phyloP scores from a whole-genome alignment of 1,284 basidiomycete genomes.

The Cystobasidium sp. region DNA sequence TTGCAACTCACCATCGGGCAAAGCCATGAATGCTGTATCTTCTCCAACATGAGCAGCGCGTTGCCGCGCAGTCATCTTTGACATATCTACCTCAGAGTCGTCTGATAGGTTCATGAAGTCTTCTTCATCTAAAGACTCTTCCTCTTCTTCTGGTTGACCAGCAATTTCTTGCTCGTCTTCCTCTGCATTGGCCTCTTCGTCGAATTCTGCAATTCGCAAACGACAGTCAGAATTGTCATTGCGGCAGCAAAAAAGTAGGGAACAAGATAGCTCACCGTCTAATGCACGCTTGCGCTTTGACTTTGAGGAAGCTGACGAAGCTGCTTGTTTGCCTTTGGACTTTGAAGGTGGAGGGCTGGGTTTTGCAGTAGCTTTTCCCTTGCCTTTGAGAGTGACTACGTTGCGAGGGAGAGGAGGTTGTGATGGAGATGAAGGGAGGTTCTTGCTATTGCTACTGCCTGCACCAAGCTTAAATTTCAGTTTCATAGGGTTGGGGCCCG shows the following conservation, averaged over 20 bases:
- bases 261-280: constrained; percentile 27
- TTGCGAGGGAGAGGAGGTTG: constrained; percentile 35
- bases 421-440: constrained; percentile 19
- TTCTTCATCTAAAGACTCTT: constrained; percentile 40
- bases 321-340: constrained; percentile 28
- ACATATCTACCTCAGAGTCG: constrained; percentile 26
- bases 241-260: background rate
- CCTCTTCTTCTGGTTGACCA: constrained; percentile 28
- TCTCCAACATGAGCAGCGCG: constrained; percentile 37
- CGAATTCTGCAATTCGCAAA: constrained; percentile 12
- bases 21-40: constrained; percentile 30
- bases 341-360: background rate
- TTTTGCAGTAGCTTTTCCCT: constrained; percentile 29
- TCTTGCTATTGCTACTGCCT: background rate
- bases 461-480: constrained; percentile 38
- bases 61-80: constrained; percentile 42
- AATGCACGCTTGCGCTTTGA: constrained; percentile 36
- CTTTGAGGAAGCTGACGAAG: background rate
- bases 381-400: constrained; percentile 31
- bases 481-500: constrained; percentile 26
- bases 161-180: constrained; percentile 19
- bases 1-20: constrained; percentile 30
- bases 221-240: background rate
- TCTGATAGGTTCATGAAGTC: constrained; percentile 35
- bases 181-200: constrained; percentile 29